A percentile compares a stretch with the other conserved stretches of the same genome.
These are phyloP conservation scores for Dovyalis caffra DNA, from an alignment of 345 rosid genomes.

Conservation along the genomic window DNA sequence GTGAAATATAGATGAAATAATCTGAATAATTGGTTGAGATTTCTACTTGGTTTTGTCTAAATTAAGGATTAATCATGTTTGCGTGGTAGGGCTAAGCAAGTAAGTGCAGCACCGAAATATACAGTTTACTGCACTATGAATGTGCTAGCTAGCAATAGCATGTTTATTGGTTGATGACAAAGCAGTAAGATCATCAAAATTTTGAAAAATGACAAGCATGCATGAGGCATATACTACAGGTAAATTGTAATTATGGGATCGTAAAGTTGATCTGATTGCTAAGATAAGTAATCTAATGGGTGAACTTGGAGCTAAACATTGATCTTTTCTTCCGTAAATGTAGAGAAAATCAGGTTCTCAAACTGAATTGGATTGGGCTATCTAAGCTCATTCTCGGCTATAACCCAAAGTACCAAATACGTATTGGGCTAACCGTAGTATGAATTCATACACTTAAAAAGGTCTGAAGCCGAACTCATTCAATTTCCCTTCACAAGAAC, in stretches of 20 bases:
- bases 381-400: no score
- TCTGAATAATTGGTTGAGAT: background rate
- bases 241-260: background rate
- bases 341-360: background rate
- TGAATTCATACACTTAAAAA: no score
- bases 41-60: background rate
- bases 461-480: background rate
- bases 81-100: slow-evolving; percentile 20
- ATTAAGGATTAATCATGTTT: slow-evolving; percentile 16
- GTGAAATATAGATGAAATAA: background rate
- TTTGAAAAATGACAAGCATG: background rate
- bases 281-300: background rate
- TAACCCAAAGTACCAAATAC: no score
- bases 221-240: background rate
- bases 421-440: no score
- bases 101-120: background rate
- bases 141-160: background rate
- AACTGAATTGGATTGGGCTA: background rate
- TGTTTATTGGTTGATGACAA: slow-evolving; percentile 15
- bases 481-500: background rate
- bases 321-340: background rate
- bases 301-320: background rate
- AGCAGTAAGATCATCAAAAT: background rate
- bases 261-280: background rate
- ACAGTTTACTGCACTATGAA: slow-evolving; percentile 2